Conservation (phyloP, 345 rosid genomes). For the Populus tremula region DNA sequence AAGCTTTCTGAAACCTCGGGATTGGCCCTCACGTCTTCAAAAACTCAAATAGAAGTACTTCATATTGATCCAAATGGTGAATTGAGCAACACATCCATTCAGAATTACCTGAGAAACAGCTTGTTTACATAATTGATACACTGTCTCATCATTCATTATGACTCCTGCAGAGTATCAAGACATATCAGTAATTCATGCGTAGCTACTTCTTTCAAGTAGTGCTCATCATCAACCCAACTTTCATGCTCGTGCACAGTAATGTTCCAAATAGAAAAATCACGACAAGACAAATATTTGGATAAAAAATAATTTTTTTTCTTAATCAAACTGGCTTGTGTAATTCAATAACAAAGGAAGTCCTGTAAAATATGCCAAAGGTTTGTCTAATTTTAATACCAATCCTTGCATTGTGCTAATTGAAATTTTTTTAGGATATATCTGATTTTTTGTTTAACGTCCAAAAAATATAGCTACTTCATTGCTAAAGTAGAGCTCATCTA, state of each 20-base stretch:
- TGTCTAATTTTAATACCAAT: neutral
- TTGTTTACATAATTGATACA: slow-evolving; percentile 87
- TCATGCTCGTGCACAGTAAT: neutral
- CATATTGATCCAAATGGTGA: neutral
- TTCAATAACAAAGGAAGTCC: neutral
- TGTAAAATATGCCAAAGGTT: neutral
- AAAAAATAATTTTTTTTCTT: neutral
- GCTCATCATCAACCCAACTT: neutral
- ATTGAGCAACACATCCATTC: neutral
- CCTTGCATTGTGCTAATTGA: neutral
- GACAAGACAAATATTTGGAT: neutral
- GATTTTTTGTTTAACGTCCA: neutral
- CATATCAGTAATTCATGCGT: slow-evolving; percentile 9
- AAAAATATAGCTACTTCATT: neutral
- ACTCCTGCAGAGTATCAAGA: slow-evolving; percentile 49
- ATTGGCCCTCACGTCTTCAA: neutral
- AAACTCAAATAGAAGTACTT: neutral
- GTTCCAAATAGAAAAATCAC: neutral
- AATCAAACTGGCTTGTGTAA: neutral
- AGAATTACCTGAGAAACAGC: slow-evolving; percentile 76
- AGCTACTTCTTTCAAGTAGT: neutral
- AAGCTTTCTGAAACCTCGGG: neutral
- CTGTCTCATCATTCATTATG: slow-evolving; percentile 90
- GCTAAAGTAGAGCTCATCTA: neutral
- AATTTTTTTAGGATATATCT: neutral